A percentile compares a stretch with the other conserved stretches of the same genome.
Conservation (phyloP, 768 basidiomycete genomes). For the Cubamyces sp. region DNA sequence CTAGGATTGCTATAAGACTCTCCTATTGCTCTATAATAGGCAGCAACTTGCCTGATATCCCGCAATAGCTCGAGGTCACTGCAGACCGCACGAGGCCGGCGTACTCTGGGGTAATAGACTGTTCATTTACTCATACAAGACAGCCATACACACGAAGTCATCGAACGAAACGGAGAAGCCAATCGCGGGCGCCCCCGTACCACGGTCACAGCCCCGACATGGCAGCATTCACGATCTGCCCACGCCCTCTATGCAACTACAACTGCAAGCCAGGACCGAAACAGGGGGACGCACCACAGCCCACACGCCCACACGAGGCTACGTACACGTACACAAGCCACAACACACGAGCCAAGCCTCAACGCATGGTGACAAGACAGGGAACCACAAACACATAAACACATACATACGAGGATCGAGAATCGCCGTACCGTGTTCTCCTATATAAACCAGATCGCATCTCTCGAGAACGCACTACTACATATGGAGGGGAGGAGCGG, state of each 20-base stretch:
- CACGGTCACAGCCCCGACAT: neutral
- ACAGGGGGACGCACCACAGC: neutral
- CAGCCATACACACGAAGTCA: neutral
- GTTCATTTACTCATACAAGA: neutral
- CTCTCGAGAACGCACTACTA: constrained; percentile 1
- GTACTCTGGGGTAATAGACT: neutral
- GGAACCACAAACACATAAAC: neutral
- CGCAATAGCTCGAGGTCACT: no score
- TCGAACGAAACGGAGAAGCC: neutral
- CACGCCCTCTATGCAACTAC: constrained; percentile 3
- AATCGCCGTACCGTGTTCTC: neutral
- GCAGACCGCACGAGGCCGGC: no score
- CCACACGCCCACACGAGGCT: neutral
- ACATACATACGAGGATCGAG: neutral
- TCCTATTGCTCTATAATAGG: no score
- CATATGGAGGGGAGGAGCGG: neutral
- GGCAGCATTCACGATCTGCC: neutral
- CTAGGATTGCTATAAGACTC: no score
- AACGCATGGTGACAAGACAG: neutral
- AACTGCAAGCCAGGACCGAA: neutral
- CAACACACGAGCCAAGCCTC: neutral
- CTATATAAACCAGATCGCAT: neutral
- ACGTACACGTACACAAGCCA: constrained; percentile 5
- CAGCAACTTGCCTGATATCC: no score
- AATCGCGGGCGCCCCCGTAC: neutral